Conservation (phyloP, 139 green algal genomes). For the Chlorella sp. region DNA sequence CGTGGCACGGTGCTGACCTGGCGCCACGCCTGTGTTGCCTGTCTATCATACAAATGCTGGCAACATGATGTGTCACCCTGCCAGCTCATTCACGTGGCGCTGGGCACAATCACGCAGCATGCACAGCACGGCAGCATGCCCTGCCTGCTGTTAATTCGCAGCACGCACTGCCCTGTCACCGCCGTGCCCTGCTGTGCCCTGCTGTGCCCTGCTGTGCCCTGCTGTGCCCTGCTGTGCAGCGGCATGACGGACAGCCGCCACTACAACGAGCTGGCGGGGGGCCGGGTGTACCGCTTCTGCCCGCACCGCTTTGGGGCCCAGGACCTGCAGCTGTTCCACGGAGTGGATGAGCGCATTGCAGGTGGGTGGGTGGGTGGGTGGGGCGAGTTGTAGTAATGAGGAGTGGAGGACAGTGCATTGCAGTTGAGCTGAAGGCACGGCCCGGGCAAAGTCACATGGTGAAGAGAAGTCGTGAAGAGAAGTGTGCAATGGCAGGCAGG, state of each 20-base stretch:
- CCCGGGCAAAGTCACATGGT: too few species aligned
- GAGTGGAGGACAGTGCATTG: too few species aligned
- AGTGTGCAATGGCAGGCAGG: too few species aligned
- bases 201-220: not conserved
- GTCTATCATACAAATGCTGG: too few species aligned
- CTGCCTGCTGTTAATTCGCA: not conserved
- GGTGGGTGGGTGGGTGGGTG: not conserved
- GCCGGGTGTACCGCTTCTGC: slow-evolving; percentile 31
- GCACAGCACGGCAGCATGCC: not conserved
- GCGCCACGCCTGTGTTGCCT: too few species aligned
- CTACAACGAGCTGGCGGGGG: not conserved
- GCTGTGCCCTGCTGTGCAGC: not conserved
- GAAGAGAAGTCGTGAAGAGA: too few species aligned
- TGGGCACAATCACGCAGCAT: too few species aligned
- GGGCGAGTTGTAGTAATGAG: too few species aligned
- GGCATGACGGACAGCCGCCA: slow-evolving; percentile 18
- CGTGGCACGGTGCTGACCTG: slow-evolving; percentile 50
- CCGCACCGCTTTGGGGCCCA: not conserved
- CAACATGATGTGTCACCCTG: too few species aligned
- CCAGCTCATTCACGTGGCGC: too few species aligned
- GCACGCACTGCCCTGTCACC: not conserved
- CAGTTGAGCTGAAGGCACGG: too few species aligned
- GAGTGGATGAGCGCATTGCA: slow-evolving; percentile 71
- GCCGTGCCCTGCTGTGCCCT: not conserved
- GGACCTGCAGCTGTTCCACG: slow-evolving; percentile 67